Evolutionary conservation across 2,329 filamentous ascomycete species (phyloP).

Genomic region (Botrytis cinerea): DNA sequence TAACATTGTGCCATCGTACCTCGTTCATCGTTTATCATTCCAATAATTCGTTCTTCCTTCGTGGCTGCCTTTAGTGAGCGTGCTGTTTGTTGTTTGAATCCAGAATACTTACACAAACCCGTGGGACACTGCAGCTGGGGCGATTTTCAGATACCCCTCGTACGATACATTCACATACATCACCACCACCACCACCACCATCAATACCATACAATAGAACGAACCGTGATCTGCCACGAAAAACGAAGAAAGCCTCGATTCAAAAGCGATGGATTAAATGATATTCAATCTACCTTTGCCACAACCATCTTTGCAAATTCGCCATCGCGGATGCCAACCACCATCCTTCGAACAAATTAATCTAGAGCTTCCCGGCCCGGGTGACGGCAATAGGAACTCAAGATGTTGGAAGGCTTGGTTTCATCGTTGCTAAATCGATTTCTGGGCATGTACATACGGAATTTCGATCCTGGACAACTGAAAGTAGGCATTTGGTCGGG

Average conservation of each 20-base stretch:
- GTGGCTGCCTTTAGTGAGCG: not conserved
- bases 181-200: not conserved
- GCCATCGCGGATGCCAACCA: slow-evolving; percentile 32
- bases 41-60: not conserved
- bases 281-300: not conserved
- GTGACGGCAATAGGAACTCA: slow-evolving; percentile 65
- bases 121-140: slow-evolving; percentile 1
- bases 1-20: not conserved
- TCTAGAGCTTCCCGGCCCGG: slow-evolving; percentile 60
- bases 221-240: slow-evolving; percentile 24
- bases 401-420: slow-evolving; percentile 95
- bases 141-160: slow-evolving; percentile 11
- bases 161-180: not conserved
- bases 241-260: not conserved
- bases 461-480: slow-evolving; percentile 96
- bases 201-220: not conserved
- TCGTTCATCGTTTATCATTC: not conserved
- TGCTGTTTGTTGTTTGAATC: not conserved
- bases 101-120: not conserved
- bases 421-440: slow-evolving; percentile 98
- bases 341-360: slow-evolving; percentile 26
- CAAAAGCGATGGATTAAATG: slow-evolving; percentile 31
- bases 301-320: not conserved
- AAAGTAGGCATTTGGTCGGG: slow-evolving; percentile 99
- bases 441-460: slow-evolving; percentile 99